Evolutionary conservation across 2,329 filamentous ascomycete genomes (phyloP), one percentile per base, ranked within the genome.

Genomic region (Onygenales sp.): DNA sequence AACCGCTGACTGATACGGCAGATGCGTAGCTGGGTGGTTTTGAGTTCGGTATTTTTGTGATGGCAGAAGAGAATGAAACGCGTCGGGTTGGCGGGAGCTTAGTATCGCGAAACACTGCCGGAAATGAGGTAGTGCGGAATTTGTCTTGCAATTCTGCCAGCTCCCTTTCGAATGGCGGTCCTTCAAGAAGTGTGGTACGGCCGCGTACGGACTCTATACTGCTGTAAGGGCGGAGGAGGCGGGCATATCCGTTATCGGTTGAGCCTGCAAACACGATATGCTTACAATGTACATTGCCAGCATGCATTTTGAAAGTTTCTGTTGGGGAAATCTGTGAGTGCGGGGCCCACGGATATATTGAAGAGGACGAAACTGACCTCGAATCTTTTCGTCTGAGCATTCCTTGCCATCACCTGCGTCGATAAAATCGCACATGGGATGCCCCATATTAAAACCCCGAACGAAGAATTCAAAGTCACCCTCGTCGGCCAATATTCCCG

Each of bases 391-490:
- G 58, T 74, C 72, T 1, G 70, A 62, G 46, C 71, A 74, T 54
- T 74, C 71, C 52, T 74, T 74, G 8, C 70, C 70, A 52, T 68
- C 64, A 5, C 71, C 72, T 8, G 68, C 71, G 60, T 74, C 70
- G 27, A 73, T 63, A 52, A 68, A 72, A 40, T 74, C 70, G 55
- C 67, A 72, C 17, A 69, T 52, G 1, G 61, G 51, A 47, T 67
- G 57, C 21, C 63, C 66, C 58, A 68, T 72, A 51, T 74, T 74
- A 61, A 74, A 73, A 0, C 70, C 72, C 14, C 67, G 68, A 11
- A 73, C 63, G 54, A 74, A 75, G 2, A 62, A 58, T 21, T 59
- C 53, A 40, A 74, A 58, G 0, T 57, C 56, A 6, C 57, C 56
- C 3, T 58, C 45, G 8, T 63, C 54, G 8, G 50, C 37, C 10